Base-by-base conservation (phyloP, 176 grass and related monocot species). In the Raddia distichophylla region DNA sequence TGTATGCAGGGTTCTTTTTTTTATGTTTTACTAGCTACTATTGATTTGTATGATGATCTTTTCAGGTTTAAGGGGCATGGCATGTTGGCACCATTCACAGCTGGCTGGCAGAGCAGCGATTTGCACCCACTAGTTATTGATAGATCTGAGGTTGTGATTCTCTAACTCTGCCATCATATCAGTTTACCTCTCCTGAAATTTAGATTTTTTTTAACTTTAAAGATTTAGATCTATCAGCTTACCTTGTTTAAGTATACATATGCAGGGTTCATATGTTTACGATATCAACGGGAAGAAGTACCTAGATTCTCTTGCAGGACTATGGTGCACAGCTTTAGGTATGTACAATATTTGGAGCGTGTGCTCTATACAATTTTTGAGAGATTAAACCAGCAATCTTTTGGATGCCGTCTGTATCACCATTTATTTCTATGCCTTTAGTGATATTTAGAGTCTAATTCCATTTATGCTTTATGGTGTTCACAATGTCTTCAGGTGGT, bases 251-350 rank as follows among this genome's bases (percentile, higher is more conserved):
- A 67, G 63, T 2, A 54, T 86, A 27, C 42, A 20, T 72, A 33
- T 89, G 33, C 88, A 98, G 96, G 96, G 96, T 67, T 89, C 85
- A 17, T 93, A 98, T 82, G 93, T 98, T 75, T 98, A 98, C 90
- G 96, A 93, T 56, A 90, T 77, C 5, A 86, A 95, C 8, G 96
- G 96, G 45, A 98, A 90, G 55, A 95, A 88, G 66, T 98, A 95
- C 67, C 73, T 99, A 46, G 96, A 99, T 83, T 76, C 96, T 63
- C 91, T 99, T 69, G 96, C 96, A 74, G 96, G 96, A 87, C 55
- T 95, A 67, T 99, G 93, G 93, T 98, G 90, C 76, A 95, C 87
- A 69, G 96, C 96, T 87, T 85, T 99, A 91, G 96, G 96, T 99
- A 91, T 77, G 66, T 32, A 8, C 9, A 59, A 13, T 7, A n/a